Percentiles rank a stretch among this genome's conserved stretches.
Evolutionary conservation across 495 filamentous ascomycete species (phyloP).

Genomic region (Astrothelium subdiscretum): DNA sequence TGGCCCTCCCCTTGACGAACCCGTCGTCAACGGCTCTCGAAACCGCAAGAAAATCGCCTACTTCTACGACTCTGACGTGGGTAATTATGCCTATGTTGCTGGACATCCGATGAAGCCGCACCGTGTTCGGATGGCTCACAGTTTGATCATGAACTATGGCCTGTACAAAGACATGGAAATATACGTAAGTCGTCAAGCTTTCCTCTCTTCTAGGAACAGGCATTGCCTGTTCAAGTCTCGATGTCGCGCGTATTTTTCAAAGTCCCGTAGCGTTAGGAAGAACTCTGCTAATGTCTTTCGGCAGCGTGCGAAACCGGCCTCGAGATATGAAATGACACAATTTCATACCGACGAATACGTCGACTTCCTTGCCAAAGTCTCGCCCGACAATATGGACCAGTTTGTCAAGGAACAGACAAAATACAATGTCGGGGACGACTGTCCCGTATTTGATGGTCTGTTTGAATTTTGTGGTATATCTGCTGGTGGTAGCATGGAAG

Average conservation of each 20-base stretch:
- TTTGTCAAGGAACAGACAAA: constrained; percentile 88
- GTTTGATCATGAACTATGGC: constrained; percentile 96
- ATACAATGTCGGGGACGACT: constrained; percentile 97
- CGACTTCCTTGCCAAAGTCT: constrained; percentile 91
- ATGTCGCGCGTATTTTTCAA: background rate
- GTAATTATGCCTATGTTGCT: constrained; percentile 94
- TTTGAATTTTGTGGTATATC: constrained; percentile 98
- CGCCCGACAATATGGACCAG: constrained; percentile 95
- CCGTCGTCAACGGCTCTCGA: background rate
- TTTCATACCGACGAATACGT: constrained; percentile 99
- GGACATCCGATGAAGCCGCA: constrained; percentile 99
- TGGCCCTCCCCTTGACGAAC: constrained; percentile 9
- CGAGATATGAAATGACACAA: constrained; percentile 95
- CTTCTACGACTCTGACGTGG: constrained; percentile 96
- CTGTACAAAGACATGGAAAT: constrained; percentile 99
- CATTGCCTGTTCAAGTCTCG: background rate
- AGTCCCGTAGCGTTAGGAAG: background rate
- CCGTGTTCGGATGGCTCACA: constrained; percentile 92
- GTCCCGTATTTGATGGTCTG: constrained; percentile 92
- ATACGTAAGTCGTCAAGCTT: constrained; percentile 53
- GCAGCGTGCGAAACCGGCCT: constrained; percentile 92
- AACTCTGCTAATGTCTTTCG: background rate
- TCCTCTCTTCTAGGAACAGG: background rate
- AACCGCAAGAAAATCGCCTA: constrained; percentile 69
- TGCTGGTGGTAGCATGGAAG: constrained; percentile 95